Conservation (phyloP, 1,284 basidiomycete genomes). For the Singerocomus inundabilis region DNA sequence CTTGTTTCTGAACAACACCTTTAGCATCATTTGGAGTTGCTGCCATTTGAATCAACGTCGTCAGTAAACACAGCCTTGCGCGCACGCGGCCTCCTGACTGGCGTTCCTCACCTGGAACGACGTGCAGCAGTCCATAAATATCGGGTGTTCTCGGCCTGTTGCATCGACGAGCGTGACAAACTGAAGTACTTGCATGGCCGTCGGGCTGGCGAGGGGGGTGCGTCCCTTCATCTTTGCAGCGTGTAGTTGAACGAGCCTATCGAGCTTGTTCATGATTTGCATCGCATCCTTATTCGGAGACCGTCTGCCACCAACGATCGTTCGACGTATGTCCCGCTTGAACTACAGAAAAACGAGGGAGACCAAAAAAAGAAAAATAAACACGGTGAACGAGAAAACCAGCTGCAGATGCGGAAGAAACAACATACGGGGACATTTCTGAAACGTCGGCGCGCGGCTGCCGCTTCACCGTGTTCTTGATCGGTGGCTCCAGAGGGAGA, state of each 20-base stretch:
- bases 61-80: neutral
- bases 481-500: constrained; percentile 1
- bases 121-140: constrained; percentile 26
- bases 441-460: constrained; percentile 6
- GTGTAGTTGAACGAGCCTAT: constrained; percentile 23
- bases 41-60: neutral
- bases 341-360: constrained; percentile 13
- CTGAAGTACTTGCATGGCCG: constrained; percentile 20
- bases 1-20: constrained; percentile 17
- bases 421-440: constrained; percentile 16
- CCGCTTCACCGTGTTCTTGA: constrained; percentile 1
- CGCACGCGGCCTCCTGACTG: too few species aligned
- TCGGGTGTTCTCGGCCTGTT: constrained; percentile 26
- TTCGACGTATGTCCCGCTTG: constrained; percentile 18
- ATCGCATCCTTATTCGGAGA: constrained; percentile 14
- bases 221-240: constrained; percentile 16
- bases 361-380: neutral
- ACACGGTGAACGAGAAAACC: neutral
- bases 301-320: neutral
- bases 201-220: constrained; percentile 15
- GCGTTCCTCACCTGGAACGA: constrained; percentile 23
- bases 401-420: neutral
- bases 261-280: constrained; percentile 21
- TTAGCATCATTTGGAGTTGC: constrained; percentile 25
- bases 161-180: constrained; percentile 28